Conservation (phyloP, 1,284 basidiomycete species). For the Trichosporon faecale region DNA sequence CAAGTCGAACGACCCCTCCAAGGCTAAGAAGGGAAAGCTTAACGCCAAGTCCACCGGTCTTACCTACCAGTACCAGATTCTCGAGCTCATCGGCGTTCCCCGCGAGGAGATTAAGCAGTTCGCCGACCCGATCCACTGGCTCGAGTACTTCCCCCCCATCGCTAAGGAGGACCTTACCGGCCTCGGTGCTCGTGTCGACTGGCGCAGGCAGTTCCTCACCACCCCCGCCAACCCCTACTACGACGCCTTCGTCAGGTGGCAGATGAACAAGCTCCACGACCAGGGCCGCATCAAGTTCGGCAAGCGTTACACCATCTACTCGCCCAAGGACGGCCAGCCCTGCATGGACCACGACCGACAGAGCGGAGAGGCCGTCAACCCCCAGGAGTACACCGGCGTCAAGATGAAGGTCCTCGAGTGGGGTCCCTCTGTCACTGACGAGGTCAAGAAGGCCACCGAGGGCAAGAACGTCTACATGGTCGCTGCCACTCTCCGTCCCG, state of each 20-base stretch:
- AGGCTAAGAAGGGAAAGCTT: conserved; percentile 95
- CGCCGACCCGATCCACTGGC: conserved; percentile 88
- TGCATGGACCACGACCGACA: conserved; percentile 99
- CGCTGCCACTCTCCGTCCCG: conserved; percentile 91
- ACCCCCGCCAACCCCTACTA: conserved; percentile 94
- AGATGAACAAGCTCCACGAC: conserved; percentile 86
- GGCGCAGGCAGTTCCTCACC: conserved; percentile 92
- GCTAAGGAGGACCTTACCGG: conserved; percentile 82
- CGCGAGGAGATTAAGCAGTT: conserved; percentile 91
- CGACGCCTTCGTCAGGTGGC: conserved; percentile 97
- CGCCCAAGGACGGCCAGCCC: conserved; percentile 97
- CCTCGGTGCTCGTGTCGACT: conserved; percentile 93
- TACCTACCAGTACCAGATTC: conserved; percentile 98
- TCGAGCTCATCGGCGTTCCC: conserved; percentile 88
- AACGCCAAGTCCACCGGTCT: conserved; percentile 89
- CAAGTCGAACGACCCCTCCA: conserved; percentile 54
- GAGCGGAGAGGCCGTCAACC: conserved; percentile 90
- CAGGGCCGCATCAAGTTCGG: conserved; percentile 95
- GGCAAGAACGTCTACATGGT: conserved; percentile 86
- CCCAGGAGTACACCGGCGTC: conserved; percentile 92
- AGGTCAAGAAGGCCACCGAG: conserved; percentile 62
- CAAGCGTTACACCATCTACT: conserved; percentile 97
- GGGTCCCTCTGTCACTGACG: conserved; percentile 60
- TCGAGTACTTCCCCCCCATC: conserved; percentile 94
- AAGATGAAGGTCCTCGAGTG: conserved; percentile 92